Evolutionary conservation across 108 stramenopile species (phyloP).

Genomic region (Aureococcus anophagefferens): DNA sequence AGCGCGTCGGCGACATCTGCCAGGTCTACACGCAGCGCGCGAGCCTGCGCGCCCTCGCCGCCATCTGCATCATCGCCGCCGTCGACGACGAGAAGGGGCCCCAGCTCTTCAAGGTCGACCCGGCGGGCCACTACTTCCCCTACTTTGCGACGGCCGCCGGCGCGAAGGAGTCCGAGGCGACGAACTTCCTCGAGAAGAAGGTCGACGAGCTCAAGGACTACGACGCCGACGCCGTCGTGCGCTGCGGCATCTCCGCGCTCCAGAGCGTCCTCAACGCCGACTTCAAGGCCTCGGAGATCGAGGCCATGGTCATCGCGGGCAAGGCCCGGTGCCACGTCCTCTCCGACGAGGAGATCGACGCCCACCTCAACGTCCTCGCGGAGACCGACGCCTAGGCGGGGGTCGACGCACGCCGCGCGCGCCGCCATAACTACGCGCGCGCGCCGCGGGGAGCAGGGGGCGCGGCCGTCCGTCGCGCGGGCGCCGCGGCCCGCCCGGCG

Average conservation of each 20-base stretch:
- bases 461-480: too few relatives aligned
- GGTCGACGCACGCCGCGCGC: too few relatives aligned
- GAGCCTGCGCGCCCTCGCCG: constrained; percentile 77
- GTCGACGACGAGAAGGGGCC: constrained; percentile 96
- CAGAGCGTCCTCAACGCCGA: constrained; percentile 86
- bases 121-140: constrained; percentile 92
- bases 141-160: constrained; percentile 87
- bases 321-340: constrained; percentile 65
- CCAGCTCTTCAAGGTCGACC: constrained; percentile 89
- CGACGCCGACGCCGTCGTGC: constrained; percentile 51
- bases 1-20: constrained; percentile 90
- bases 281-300: constrained; percentile 89
- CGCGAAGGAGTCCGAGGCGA: constrained; percentile 93
- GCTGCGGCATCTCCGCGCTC: constrained; percentile 81
- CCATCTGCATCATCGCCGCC: constrained; percentile 73
- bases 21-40: constrained; percentile 97
- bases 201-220: constrained; percentile 60
- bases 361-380: constrained; percentile 92
- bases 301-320: constrained; percentile 74
- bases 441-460: too few relatives aligned
- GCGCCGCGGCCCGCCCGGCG: too few relatives aligned
- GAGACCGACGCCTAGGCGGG: constrained; percentile 52
- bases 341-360: constrained; percentile 86
- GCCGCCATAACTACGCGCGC: too few relatives aligned
- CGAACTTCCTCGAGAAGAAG: constrained; percentile 94